Conservation (phyloP, 225 moss, liverwort and hornwort species). For the Pseudoscleropodium purum region DNA sequence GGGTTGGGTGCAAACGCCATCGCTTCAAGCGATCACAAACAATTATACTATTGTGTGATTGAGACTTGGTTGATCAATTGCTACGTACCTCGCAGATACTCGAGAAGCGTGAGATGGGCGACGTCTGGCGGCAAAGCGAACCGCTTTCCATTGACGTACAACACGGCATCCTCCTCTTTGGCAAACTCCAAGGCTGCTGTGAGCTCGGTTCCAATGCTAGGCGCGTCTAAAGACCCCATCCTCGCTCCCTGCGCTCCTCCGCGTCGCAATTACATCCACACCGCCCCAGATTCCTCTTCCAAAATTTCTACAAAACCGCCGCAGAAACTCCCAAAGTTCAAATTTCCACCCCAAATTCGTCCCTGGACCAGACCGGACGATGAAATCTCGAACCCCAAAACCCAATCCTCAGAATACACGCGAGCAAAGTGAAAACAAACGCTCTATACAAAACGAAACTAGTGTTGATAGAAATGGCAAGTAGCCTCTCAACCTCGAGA, state of each 20-base stretch:
- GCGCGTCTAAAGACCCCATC: conserved; percentile 42
- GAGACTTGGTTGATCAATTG: neutral
- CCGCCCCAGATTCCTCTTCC: neutral
- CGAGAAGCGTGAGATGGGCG: conserved; percentile 75
- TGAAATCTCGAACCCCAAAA: neutral
- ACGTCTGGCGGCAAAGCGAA: conserved; percentile 47
- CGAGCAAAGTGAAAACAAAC: neutral
- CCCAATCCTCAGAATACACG: neutral
- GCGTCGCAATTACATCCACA: neutral
- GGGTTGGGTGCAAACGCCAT: neutral
- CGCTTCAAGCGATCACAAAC: neutral
- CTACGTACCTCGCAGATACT: conserved; percentile 70
- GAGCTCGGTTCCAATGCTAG: neutral
- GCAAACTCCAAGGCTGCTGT: neutral
- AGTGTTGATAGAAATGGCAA: neutral
- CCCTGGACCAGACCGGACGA: neutral
- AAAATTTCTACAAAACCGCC: neutral
- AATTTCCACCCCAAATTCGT: neutral
- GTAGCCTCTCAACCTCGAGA: neutral
- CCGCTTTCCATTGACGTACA: conserved; percentile 81
- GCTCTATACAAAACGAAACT: neutral
- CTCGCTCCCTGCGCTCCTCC: neutral
- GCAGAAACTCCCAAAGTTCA: neutral
- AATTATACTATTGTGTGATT: neutral
- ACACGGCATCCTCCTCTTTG: conserved; percentile 37